Evolutionary conservation across 805 yeast species (phyloP).

Genomic region (Cyberlindnera mrakii): DNA sequence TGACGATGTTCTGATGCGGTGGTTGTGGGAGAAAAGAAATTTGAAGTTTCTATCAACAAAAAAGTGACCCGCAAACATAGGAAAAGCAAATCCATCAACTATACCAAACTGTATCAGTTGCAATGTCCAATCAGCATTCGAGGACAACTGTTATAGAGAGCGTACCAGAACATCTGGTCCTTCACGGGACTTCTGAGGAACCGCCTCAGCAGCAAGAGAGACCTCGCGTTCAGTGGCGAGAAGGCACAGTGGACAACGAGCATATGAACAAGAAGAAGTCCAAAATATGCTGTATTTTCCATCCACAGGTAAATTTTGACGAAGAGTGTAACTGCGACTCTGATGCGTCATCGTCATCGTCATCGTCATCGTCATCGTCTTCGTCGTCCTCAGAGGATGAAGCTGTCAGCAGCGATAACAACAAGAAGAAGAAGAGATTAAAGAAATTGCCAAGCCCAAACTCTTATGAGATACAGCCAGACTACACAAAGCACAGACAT

Average conservation of each 20-base stretch:
- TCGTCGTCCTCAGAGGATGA: slow-evolving; percentile 33
- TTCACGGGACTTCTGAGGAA: slow-evolving; percentile 11
- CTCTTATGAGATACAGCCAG: slow-evolving; percentile 88
- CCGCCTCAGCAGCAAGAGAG: slow-evolving; percentile 1
- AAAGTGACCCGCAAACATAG: too few species aligned
- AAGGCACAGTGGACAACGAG: slow-evolving; percentile 87
- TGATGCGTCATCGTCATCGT: slow-evolving; percentile 16
- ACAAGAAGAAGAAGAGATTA: slow-evolving; percentile 26
- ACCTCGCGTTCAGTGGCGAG: slow-evolving; percentile 73
- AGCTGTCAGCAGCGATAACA: slow-evolving; percentile 18
- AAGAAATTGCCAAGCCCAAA: slow-evolving; percentile 47
- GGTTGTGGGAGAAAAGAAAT: too few species aligned
- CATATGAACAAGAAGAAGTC: slow-evolving; percentile 82
- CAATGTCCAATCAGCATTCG: background rate
- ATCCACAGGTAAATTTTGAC: slow-evolving; percentile 63
- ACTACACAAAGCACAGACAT: slow-evolving; percentile 30
- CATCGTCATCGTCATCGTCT: slow-evolving; percentile 17
- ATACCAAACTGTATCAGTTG: too few species aligned
- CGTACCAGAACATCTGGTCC: slow-evolving; percentile 8
- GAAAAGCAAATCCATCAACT: too few species aligned
- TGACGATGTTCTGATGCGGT: too few species aligned
- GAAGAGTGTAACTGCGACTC: slow-evolving; percentile 35
- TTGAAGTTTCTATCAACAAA: too few species aligned
- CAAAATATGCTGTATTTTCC: slow-evolving; percentile 83
- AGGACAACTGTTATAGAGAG: background rate